phyloP scores from a whole-genome alignment of 108 stramenopile species.

The Nitzschia putrida region DNA sequence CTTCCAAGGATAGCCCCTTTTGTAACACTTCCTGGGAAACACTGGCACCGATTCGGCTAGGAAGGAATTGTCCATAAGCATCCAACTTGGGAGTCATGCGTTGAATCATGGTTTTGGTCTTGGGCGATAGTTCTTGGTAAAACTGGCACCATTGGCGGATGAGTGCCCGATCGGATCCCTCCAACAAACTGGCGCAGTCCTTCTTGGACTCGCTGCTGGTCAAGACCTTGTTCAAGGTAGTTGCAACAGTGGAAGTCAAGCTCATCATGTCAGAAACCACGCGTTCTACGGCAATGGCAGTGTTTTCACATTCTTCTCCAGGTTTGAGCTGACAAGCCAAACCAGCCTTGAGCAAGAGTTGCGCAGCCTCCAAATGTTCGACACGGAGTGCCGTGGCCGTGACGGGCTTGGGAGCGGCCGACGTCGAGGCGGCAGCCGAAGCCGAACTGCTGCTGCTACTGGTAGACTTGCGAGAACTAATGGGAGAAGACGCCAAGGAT shows the following conservation, averaged over 20 bases:
- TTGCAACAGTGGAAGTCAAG: constrained; percentile 72
- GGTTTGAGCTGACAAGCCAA: constrained; percentile 80
- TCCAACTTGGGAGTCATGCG: constrained; percentile 79
- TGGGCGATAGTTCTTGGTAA: constrained; percentile 77
- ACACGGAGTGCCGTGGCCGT: constrained; percentile 58
- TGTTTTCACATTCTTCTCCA: constrained; percentile 87
- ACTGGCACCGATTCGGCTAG: constrained; percentile 78
- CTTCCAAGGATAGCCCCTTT: constrained; percentile 73
- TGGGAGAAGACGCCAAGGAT: constrained; percentile 22
- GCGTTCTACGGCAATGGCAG: constrained; percentile 84
- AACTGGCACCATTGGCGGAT: constrained; percentile 85
- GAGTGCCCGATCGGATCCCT: constrained; percentile 56
- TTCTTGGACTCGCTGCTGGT: constrained; percentile 47
- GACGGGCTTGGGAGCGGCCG: constrained; percentile 61
- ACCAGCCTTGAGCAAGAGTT: constrained; percentile 83
- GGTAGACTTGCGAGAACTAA: constrained; percentile 26
- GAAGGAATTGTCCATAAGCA: constrained; percentile 82
- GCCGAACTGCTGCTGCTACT: constrained; percentile 34
- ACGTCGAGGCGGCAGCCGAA: constrained; percentile 16
- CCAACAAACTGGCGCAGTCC: background rate
- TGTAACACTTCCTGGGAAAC: constrained; percentile 73
- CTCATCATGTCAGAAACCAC: constrained; percentile 85
- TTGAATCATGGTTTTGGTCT: constrained; percentile 84
- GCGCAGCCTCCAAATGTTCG: constrained; percentile 83
- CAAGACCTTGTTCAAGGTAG: constrained; percentile 72